A percentile compares a stretch with the other conserved stretches of the same genome.
Evolutionary conservation across 2,329 filamentous ascomycete genomes (phyloP).

Genomic region (Aureobasidium uvarum): DNA sequence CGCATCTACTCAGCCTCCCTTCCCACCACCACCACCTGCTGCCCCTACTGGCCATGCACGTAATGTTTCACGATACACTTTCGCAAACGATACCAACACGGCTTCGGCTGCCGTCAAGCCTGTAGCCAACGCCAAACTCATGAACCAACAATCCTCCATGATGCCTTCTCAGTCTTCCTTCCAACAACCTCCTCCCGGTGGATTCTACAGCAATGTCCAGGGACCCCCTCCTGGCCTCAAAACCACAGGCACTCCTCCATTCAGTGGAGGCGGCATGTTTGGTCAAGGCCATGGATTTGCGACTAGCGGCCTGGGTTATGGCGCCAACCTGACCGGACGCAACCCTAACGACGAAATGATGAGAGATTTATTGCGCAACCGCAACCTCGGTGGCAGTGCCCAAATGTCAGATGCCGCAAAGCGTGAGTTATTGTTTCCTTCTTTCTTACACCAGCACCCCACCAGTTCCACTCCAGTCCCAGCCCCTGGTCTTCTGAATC

Average conservation of each 20-base stretch:
- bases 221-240: conserved; percentile 94
- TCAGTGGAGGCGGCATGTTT: conserved; percentile 76
- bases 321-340: conserved; percentile 56
- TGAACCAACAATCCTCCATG: conserved; percentile 85
- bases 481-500: conserved; percentile 86
- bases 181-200: conserved; percentile 54
- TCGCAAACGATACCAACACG: conserved; percentile 69
- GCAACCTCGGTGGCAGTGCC: conserved; percentile 57
- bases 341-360: conserved; percentile 73
- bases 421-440: conserved; percentile 98
- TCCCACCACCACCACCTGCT: conserved; percentile 14
- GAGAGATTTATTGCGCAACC: conserved; percentile 71
- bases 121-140: conserved; percentile 72
- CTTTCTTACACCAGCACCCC: conserved; percentile 83
- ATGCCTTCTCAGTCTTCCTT: conserved; percentile 60
- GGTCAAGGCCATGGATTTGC: conserved; percentile 84
- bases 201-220: conserved; percentile 82
- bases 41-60: conserved; percentile 63
- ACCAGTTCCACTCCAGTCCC: conserved; percentile 79
- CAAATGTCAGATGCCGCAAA: conserved; percentile 78
- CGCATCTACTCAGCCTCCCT: conserved; percentile 36
- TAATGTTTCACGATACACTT: conserved; percentile 84
- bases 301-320: conserved; percentile 63
- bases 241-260: conserved; percentile 89
- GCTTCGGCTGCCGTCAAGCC: conserved; percentile 67